Conservation (phyloP, 225 moss, liverwort and hornwort genomes). For the Bryoerythrophyllum caledonicum region DNA sequence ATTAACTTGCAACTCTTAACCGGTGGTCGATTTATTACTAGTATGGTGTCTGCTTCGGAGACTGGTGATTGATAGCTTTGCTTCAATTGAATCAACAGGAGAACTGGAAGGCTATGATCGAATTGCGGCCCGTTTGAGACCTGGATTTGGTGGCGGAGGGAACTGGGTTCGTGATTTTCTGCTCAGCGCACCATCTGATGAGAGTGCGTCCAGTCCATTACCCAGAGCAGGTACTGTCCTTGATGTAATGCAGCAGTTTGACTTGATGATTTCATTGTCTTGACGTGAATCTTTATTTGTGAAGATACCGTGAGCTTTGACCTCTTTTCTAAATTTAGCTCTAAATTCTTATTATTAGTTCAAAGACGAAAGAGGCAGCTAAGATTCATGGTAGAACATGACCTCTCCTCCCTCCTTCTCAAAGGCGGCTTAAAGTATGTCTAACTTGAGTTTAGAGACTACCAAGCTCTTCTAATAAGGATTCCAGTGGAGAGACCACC, state of each 20-base stretch:
- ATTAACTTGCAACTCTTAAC: conserved; percentile 19
- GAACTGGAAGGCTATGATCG: conserved; percentile 91
- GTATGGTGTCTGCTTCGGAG: conserved; percentile 17
- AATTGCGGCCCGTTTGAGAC: conserved; percentile 77
- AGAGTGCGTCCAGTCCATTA: conserved; percentile 35
- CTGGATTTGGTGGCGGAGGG: conserved; percentile 71
- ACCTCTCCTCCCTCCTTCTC: too few species aligned
- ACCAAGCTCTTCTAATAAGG: too few species aligned
- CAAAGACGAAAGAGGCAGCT: too few species aligned
- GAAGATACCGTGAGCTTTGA: too few species aligned
- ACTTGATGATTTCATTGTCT: conserved; percentile 12
- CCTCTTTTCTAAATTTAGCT: too few species aligned
- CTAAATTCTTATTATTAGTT: too few species aligned
- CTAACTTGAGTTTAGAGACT: too few species aligned
- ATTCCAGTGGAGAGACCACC: too few species aligned
- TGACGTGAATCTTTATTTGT: neutral
- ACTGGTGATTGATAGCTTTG: conserved; percentile 3
- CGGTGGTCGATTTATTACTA: conserved; percentile 4
- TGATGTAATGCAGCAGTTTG: conserved; percentile 2
- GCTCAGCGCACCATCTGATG: conserved; percentile 45
- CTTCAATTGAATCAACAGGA: conserved; percentile 43
- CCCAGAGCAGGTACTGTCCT: conserved; percentile 47
- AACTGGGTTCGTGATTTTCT: conserved; percentile 62
- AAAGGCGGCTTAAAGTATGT: too few species aligned
- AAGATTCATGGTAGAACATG: too few species aligned